These are phyloP conservation scores for Fagopyrum homotropicum DNA, from an alignment of 148 eudicot species.

Conservation along the genomic window DNA sequence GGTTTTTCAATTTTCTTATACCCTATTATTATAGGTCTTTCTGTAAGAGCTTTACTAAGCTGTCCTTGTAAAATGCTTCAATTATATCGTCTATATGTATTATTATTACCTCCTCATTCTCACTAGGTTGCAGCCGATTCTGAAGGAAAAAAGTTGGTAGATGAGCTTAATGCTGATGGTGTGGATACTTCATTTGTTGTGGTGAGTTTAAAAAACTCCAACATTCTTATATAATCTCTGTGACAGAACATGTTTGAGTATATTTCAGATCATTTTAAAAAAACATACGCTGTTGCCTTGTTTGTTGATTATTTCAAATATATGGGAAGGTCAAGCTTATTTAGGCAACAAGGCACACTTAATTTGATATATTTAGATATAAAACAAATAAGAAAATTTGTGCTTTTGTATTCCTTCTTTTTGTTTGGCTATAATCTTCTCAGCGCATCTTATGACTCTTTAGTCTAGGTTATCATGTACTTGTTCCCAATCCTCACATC, in stretches of 20 bases:
- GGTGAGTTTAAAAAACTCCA: conserved; percentile 28
- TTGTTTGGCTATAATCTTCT: neutral
- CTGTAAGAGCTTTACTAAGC: too few relatives aligned
- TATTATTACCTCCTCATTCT: conserved; percentile 7
- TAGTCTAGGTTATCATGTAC: neutral
- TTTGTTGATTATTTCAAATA: neutral
- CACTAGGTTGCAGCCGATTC: conserved; percentile 70
- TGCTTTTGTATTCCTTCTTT: neutral
- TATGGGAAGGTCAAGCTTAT: neutral
- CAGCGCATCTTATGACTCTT: neutral
- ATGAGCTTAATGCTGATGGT: conserved; percentile 78
- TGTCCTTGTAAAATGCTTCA: neutral
- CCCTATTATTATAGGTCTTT: neutral
- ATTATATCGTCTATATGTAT: neutral
- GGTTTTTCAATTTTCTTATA: conserved; percentile 16
- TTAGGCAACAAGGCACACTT: neutral
- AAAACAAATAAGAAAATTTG: neutral
- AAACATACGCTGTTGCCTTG: neutral
- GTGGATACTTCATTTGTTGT: conserved; percentile 73
- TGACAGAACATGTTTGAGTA: neutral
- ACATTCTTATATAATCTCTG: neutral
- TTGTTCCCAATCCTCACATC: neutral
- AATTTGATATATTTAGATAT: neutral
- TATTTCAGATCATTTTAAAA: neutral
- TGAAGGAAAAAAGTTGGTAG: conserved; percentile 73